Percentiles rank a stretch among this genome's conserved stretches.
Conservation (phyloP, 108 stramenopile genomes). For the Cylindrotheca closterium region DNA sequence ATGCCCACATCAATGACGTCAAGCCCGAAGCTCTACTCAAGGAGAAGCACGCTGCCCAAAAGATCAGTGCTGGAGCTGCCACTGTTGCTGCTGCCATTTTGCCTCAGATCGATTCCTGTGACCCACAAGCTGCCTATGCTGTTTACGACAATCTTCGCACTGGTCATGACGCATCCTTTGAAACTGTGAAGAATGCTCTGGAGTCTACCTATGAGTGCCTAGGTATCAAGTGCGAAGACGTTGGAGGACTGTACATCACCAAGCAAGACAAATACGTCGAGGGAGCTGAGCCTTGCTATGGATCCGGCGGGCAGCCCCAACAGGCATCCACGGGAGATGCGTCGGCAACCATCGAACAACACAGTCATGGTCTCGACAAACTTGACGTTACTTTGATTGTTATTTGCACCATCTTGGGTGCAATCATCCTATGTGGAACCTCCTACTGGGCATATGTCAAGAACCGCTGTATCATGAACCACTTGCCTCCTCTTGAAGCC, state of each 20-base stretch:
- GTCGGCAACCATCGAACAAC: no score
- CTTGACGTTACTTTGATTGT: no score
- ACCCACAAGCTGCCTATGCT: conserved; percentile 42
- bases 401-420: no score
- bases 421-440: no score
- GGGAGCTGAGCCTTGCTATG: conserved; percentile 35
- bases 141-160: conserved; percentile 67
- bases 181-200: conserved; percentile 61
- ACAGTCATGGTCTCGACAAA: no score
- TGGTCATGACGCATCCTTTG: conserved; percentile 36
- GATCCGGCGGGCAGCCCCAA: no score
- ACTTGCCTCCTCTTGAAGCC: no score
- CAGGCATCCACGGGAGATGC: no score
- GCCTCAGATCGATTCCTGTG: conserved; percentile 58
- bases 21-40: conserved; percentile 7
- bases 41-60: conserved; percentile 23
- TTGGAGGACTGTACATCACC: conserved; percentile 64
- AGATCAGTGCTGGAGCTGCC: conserved; percentile 66
- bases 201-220: conserved; percentile 64
- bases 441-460: no score
- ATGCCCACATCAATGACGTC: conserved; percentile 52
- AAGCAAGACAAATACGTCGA: conserved; percentile 16
- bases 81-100: conserved; percentile 72
- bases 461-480: no score
- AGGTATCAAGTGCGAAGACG: conserved; percentile 55